A percentile compares a stretch with the other conserved stretches of the same genome.
Conservation (phyloP, 306 rosid genomes). For the Corylus americana region DNA sequence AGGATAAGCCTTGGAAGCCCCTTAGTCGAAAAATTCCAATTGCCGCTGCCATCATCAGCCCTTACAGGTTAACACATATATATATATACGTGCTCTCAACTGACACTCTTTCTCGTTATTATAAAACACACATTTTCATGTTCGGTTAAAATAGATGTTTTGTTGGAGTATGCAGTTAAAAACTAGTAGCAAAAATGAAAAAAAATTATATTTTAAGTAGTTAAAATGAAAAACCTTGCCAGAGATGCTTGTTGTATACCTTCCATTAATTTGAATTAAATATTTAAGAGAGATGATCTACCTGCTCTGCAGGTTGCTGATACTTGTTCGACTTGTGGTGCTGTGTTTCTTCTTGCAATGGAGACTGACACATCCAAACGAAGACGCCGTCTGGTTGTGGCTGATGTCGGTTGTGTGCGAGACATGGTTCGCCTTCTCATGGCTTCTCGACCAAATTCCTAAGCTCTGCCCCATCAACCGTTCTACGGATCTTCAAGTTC, state of each 20-base stretch:
- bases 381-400: slow-evolving; percentile 58
- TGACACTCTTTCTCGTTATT: no score
- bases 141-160: no score
- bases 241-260: no score
- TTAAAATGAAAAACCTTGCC: no score
- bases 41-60: slow-evolving; percentile 62
- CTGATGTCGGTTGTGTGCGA: slow-evolving; percentile 50
- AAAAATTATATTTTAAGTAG: no score
- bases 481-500: slow-evolving; percentile 43
- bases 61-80: slow-evolving; percentile 60
- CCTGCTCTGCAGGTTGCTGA: slow-evolving; percentile 48
- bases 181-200: no score
- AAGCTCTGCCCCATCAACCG: slow-evolving; percentile 43
- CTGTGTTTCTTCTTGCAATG: slow-evolving; percentile 67
- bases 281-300: no score
- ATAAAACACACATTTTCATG: no score
- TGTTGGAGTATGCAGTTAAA: no score
- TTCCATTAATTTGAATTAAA: no score
- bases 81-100: no score
- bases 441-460: slow-evolving; percentile 53
- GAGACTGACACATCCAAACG: slow-evolving; percentile 73
- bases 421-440: slow-evolving; percentile 55
- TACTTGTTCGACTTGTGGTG: slow-evolving; percentile 55
- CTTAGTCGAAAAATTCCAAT: slow-evolving; percentile 57
- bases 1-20: slow-evolving; percentile 80